Conservation (phyloP, 2,329 filamentous ascomycete genomes). For the Grosmannia serpens region DNA sequence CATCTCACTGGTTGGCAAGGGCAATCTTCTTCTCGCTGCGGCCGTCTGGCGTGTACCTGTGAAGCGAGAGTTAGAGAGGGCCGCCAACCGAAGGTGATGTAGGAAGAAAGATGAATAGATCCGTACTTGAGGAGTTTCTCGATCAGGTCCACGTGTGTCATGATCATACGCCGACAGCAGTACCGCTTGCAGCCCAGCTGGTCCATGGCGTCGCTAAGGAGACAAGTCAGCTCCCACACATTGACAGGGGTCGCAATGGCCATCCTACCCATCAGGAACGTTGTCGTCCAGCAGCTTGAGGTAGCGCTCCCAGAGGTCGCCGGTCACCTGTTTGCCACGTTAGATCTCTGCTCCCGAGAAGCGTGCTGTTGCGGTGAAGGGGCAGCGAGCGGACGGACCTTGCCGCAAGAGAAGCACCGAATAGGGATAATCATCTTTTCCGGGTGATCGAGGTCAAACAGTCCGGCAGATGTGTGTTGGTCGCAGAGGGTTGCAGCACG, state of each 20-base stretch:
- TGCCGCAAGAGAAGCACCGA: constrained; percentile 97
- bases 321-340: constrained; percentile 61
- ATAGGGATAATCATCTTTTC: constrained; percentile 87
- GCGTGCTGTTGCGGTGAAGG: too few species aligned
- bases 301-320: constrained; percentile 95
- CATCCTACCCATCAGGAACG: constrained; percentile 59
- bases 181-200: constrained; percentile 87
- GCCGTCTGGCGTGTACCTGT: constrained; percentile 50
- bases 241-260: background rate
- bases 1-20: constrained; percentile 12
- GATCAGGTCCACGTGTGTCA: constrained; percentile 98
- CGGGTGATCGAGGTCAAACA: background rate
- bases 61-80: background rate
- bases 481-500: background rate
- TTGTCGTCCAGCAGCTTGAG: constrained; percentile 75
- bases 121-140: constrained; percentile 91
- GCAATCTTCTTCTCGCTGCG: constrained; percentile 50
- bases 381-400: constrained; percentile 47
- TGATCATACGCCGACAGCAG: constrained; percentile 98
- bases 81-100: background rate
- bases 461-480: background rate
- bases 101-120: background rate
- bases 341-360: constrained; percentile 4
- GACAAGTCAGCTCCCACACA: background rate
- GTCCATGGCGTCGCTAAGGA: constrained; percentile 84